Evolutionary conservation across 1,284 basidiomycete species (phyloP).

Genomic region (Quambalaria eucalypti): DNA sequence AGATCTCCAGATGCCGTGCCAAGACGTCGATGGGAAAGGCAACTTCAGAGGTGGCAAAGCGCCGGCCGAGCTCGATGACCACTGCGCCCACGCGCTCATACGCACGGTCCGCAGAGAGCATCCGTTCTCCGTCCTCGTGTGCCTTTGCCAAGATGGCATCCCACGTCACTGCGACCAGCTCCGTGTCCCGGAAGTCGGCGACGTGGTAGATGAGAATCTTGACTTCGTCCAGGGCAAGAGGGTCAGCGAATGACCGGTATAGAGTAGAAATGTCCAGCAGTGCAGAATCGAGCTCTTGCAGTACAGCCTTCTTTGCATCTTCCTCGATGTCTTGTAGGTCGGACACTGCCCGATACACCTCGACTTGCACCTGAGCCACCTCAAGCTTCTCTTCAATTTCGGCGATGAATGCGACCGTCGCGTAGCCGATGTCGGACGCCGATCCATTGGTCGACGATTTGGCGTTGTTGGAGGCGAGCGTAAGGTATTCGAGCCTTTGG

Average conservation of each 20-base stretch:
- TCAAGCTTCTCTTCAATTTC: constrained; percentile 93
- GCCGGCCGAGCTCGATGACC: constrained; percentile 11
- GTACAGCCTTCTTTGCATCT: constrained; percentile 56
- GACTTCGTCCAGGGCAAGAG: constrained; percentile 71
- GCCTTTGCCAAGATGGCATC: constrained; percentile 60
- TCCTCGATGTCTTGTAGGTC: constrained; percentile 41
- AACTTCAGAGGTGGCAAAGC: constrained; percentile 19
- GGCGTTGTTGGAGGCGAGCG: constrained; percentile 81
- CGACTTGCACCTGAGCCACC: constrained; percentile 89
- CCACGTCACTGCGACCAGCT: constrained; percentile 76
- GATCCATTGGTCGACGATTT: constrained; percentile 51
- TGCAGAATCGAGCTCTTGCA: constrained; percentile 52
- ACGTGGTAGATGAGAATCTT: constrained; percentile 87
- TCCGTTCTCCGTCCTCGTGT: neutral
- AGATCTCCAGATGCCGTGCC: constrained; percentile 29
- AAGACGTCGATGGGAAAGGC: constrained; percentile 41
- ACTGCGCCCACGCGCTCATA: constrained; percentile 7
- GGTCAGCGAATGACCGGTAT: constrained; percentile 78
- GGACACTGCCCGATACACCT: constrained; percentile 52
- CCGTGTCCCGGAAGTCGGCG: constrained; percentile 80
- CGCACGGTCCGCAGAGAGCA: neutral
- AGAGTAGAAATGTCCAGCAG: constrained; percentile 56
- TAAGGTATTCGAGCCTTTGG: constrained; percentile 42
- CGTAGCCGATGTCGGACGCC: constrained; percentile 61
- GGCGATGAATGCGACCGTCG: constrained; percentile 81